Evolutionary conservation across 768 basidiomycete species (phyloP).

Genomic region (Boletus subparvulus): DNA sequence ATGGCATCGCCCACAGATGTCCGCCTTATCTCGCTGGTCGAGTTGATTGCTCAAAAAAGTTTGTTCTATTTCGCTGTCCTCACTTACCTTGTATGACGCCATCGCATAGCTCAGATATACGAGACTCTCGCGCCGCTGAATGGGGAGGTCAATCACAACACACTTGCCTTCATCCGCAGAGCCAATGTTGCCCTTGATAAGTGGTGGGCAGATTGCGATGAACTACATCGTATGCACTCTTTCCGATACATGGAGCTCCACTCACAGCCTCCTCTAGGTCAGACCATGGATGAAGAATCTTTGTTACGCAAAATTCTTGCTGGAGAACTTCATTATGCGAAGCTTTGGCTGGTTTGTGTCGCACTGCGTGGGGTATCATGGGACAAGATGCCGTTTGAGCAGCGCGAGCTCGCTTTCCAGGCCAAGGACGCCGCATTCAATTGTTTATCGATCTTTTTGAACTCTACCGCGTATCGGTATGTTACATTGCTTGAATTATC

Average conservation of each 20-base stretch:
- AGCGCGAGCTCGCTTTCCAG: constrained; percentile 91
- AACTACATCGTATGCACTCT: constrained; percentile 63
- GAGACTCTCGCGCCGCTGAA: constrained; percentile 85
- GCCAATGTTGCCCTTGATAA: constrained; percentile 85
- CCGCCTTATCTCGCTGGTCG: constrained; percentile 81
- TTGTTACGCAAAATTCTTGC: constrained; percentile 84
- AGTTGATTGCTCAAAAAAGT: constrained; percentile 92
- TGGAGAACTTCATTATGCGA: constrained; percentile 88
- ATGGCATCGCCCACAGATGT: constrained; percentile 92
- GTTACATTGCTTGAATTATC: constrained; percentile 15
- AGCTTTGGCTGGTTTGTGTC: constrained; percentile 93
- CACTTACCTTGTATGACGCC: constrained; percentile 1
- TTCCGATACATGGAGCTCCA: neutral
- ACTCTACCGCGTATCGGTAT: constrained; percentile 77
- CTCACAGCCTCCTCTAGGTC: constrained; percentile 43
- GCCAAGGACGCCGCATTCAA: constrained; percentile 90
- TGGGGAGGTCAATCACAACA: constrained; percentile 82
- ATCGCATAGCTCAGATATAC: constrained; percentile 77
- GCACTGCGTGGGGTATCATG: constrained; percentile 88
- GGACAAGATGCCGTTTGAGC: constrained; percentile 96
- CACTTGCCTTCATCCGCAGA: constrained; percentile 82
- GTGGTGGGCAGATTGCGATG: constrained; percentile 90
- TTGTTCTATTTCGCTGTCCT: constrained; percentile 22
- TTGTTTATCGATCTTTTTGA: constrained; percentile 82
- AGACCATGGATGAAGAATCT: constrained; percentile 81